Base-by-base conservation (phyloP, 257 asterid genomes). In the Lithospermum erythrorhizon region DNA sequence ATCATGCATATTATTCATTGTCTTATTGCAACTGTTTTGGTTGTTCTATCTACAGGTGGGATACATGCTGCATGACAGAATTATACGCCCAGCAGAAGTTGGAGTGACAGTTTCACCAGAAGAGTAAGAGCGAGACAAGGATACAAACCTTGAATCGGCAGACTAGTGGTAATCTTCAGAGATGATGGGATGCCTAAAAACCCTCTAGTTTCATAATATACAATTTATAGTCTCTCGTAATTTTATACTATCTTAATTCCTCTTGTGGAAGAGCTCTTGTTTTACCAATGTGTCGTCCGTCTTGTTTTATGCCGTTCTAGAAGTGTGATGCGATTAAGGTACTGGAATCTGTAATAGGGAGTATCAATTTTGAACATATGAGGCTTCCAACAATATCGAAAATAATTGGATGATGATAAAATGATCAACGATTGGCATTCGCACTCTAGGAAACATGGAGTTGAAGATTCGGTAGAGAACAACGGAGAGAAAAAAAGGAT, bases 51-150 rank as follows among this genome's bases (percentile, higher is more conserved):
- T 73, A 70, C 83, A 89, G 95, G 71, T 82, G 6, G 94, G 96
- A 57, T 89, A 88, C 72, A 64, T 57, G 65, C 73, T 88, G 69
- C 90, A 88, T 45, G 94, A 88, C 63, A 81, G 96, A 48, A 72
- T 88, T 53, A 73, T 88, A 64, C 79, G 96, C 67, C 96, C 96
- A 47, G 96, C 96, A 21, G 96, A 88, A 72, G 96, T 88, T 61
- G 96, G 96, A 48, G 96, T 88, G 58, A 80, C 93, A 2, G 81
- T 57, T 53, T 76, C 82, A 6, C 73, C 61, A 18, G 76, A 75
- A 58, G 66, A 64, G 19, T 65, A 61, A 59, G 61, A 76, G 53
- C 70, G 74, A 65, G 81, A 73, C 18, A 72, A 70, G 22, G 53
- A 55, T 57, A 66, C 1, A 73, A 78, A 55, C 70, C 74, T 55